Percentiles rank a stretch among this genome's conserved stretches.
phyloP scores from a whole-genome alignment of 129 eudicot species.

The Solidago caesia region DNA sequence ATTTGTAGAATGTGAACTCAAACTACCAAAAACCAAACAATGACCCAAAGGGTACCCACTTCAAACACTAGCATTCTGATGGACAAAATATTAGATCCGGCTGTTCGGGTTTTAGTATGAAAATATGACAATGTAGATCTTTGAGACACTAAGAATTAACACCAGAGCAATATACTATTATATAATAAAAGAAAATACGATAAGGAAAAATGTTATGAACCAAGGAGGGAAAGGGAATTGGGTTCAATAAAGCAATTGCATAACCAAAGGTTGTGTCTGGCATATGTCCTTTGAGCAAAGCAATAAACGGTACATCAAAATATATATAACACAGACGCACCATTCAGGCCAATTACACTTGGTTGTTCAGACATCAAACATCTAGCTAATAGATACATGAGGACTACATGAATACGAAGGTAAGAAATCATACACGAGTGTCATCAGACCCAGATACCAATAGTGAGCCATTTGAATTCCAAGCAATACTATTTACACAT shows the following conservation, averaged over 20 bases:
- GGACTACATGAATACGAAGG: constrained; percentile 7
- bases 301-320: not conserved
- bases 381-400: constrained; percentile 14
- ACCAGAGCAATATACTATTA: no score
- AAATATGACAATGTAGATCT: no score
- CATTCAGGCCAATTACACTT: constrained; percentile 9
- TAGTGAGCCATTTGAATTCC: constrained; percentile 91
- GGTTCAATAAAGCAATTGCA: no score
- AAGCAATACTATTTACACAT: constrained; percentile 84
- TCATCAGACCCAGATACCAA: constrained; percentile 97
- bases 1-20: not conserved
- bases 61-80: no score
- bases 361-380: constrained; percentile 18
- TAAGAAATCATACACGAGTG: constrained; percentile 51
- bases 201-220: no score
- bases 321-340: constrained; percentile 2
- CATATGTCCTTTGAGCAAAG: constrained; percentile 1
- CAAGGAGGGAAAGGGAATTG: no score
- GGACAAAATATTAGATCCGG: no score
- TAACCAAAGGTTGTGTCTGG: no score
- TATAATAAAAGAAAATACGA: no score
- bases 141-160: no score
- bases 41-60: not conserved
- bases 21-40: not conserved
- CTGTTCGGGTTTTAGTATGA: no score